phyloP scores from a whole-genome alignment of 306 rosid species.

The Vicia faba region DNA sequence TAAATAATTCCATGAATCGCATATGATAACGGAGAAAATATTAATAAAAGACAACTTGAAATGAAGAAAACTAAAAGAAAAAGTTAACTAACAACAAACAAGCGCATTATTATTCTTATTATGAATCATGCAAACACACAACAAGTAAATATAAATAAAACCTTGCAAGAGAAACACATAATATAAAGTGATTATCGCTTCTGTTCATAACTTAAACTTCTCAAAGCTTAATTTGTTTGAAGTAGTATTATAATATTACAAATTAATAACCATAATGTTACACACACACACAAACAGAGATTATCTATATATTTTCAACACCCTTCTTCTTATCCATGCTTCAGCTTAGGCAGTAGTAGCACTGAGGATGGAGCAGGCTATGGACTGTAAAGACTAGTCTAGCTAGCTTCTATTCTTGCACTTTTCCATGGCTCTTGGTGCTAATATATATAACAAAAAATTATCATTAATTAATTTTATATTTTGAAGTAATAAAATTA shows the following conservation, averaged over 20 bases:
- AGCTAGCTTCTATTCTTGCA: slow-evolving; percentile 75
- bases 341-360: neutral
- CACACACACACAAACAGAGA: slow-evolving; percentile 50
- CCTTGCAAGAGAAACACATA: slow-evolving; percentile 46
- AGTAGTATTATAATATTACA: slow-evolving; percentile 34
- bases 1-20: slow-evolving; percentile 22
- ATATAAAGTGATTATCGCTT: slow-evolving; percentile 41
- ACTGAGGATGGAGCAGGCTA: slow-evolving; percentile 44
- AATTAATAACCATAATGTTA: slow-evolving; percentile 43
- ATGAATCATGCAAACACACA: slow-evolving; percentile 36
- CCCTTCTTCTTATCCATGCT: slow-evolving; percentile 40
- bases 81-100: slow-evolving; percentile 36
- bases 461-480: neutral
- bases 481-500: too few relatives aligned
- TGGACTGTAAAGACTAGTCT: slow-evolving; percentile 20
- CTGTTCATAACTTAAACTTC: slow-evolving; percentile 46
- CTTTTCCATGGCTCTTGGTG: slow-evolving; percentile 87
- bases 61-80: slow-evolving; percentile 14
- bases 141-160: slow-evolving; percentile 37
- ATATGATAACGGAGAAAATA: neutral
- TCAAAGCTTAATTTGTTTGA: slow-evolving; percentile 35
- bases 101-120: slow-evolving; percentile 47
- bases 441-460: slow-evolving; percentile 49
- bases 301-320: slow-evolving; percentile 46
- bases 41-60: slow-evolving; percentile 4